These are phyloP conservation scores for Hypholoma sublateritium DNA, from an alignment of 768 basidiomycete genomes.

Conservation along the genomic window DNA sequence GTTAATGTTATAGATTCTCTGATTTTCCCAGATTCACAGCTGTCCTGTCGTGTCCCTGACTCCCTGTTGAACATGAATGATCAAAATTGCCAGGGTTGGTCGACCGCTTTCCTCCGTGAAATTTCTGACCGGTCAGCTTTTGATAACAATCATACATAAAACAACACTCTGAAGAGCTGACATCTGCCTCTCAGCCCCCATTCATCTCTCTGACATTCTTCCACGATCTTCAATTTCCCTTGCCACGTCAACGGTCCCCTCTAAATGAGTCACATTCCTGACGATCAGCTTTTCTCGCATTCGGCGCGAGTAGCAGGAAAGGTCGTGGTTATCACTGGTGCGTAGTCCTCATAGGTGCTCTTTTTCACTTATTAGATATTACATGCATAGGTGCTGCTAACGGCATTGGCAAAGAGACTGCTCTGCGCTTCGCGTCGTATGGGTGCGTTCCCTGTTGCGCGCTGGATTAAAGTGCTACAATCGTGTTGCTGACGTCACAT, in stretches of 20 bases:
- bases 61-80: no score
- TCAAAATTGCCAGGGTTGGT: no score
- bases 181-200: no score
- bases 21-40: no score
- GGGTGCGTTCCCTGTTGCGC: constrained; percentile 35
- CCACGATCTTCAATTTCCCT: neutral
- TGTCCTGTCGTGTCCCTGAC: no score
- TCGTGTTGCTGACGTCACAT: no score
- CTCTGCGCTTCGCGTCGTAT: constrained; percentile 48
- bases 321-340: constrained; percentile 55
- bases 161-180: no score
- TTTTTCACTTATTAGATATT: neutral
- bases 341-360: neutral
- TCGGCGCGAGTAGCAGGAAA: constrained; percentile 41
- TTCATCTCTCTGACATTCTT: no score
- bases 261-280: constrained; percentile 45
- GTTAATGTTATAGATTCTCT: no score
- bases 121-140: no score
- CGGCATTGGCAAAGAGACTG: constrained; percentile 54
- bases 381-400: constrained; percentile 41
- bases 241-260: neutral
- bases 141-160: no score
- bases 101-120: no score
- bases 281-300: constrained; percentile 44
- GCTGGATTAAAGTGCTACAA: neutral